Conservation (phyloP, 2,329 filamentous ascomycete genomes). For the Rhytidhysteron rufulum region DNA sequence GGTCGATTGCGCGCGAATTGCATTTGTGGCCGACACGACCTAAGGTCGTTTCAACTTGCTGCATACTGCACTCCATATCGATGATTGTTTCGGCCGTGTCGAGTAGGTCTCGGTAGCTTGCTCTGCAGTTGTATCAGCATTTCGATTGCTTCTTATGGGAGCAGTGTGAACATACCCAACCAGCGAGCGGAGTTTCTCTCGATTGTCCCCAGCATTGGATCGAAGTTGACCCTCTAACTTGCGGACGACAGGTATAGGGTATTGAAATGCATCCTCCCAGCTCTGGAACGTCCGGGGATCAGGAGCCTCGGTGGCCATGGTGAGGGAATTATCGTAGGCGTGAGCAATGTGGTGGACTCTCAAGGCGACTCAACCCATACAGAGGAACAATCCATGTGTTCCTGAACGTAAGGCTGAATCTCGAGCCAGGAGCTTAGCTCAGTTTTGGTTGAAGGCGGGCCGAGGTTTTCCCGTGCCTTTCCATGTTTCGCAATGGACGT, state of each 20-base stretch:
- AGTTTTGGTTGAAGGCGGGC: too few species aligned
- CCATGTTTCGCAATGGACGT: too few species aligned
- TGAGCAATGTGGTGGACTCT: too few species aligned
- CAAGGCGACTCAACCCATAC: too few species aligned
- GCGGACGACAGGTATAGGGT: slow-evolving; percentile 59
- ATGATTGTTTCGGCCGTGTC: slow-evolving; percentile 94
- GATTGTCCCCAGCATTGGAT: slow-evolving; percentile 58
- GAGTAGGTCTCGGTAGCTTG: slow-evolving; percentile 80
- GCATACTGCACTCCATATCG: slow-evolving; percentile 77
- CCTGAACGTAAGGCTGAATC: too few species aligned
- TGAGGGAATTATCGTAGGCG: too few species aligned
- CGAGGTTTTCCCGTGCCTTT: too few species aligned
- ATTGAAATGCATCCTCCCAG: slow-evolving; percentile 67
- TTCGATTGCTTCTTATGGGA: background rate
- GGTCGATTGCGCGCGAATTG: slow-evolving; percentile 66
- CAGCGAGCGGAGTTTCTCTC: slow-evolving; percentile 62
- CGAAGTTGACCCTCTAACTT: slow-evolving; percentile 63
- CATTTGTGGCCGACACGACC: slow-evolving; percentile 71
- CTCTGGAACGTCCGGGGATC: slow-evolving; percentile 54
- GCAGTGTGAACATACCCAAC: slow-evolving; percentile 52
- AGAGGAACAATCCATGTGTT: too few species aligned
- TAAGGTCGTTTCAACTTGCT: slow-evolving; percentile 67
- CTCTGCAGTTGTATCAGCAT: slow-evolving; percentile 34
- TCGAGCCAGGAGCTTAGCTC: too few species aligned
- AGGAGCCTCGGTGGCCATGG: slow-evolving; percentile 54